Evolutionary conservation across 768 basidiomycete species (phyloP), one percentile per base, ranked within the genome.

Genomic region (Mrakia frigida): DNA sequence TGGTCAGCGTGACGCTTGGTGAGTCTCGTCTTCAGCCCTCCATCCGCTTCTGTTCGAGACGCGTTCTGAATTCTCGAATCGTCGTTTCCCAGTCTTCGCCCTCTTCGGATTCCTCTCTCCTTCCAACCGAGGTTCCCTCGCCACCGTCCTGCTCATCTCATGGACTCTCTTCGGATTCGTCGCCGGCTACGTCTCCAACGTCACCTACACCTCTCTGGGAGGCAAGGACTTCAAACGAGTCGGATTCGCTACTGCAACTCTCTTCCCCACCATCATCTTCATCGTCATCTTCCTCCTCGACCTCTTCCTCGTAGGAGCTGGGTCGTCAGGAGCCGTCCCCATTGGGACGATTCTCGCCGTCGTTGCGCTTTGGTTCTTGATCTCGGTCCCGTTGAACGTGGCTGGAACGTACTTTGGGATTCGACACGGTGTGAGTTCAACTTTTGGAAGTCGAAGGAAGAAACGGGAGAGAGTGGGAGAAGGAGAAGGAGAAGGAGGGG

Each of bases 301-400:
- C 81, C 86, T 97, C 41, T 92, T 95, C 86, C 88, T 98, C 33
- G 85, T 98, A 75, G 85, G 87, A 3, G 90, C 92, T 23, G 89
- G 89, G 5, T 94, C 94, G 2, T 96, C 95, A 7, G 96, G 96
- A 13, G 96, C 96, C 16, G 93, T 99, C 60, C 96, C 96, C 5
- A 96, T 98, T 82, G 93, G 95, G 89, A 95, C 93, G 0, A 91
- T 95, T 88, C 85, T 94, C 59, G 85, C 92, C 52, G 91, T 96
- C 76, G 87, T 93, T 43, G 80, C 92, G 21, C 84, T 95, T 21
- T 97, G 95, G 95, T 97, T 94, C 82, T 90, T 94, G 25, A 94
- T 98, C 77, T 94, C 93, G 35, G 92, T 92, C 0, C 96, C 96
- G 3, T 85, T 98, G 59, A 93, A 92, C 28, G 87, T 91, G 28